Evolutionary conservation across 768 basidiomycete species (phyloP).

Genomic region (Russula sp.): DNA sequence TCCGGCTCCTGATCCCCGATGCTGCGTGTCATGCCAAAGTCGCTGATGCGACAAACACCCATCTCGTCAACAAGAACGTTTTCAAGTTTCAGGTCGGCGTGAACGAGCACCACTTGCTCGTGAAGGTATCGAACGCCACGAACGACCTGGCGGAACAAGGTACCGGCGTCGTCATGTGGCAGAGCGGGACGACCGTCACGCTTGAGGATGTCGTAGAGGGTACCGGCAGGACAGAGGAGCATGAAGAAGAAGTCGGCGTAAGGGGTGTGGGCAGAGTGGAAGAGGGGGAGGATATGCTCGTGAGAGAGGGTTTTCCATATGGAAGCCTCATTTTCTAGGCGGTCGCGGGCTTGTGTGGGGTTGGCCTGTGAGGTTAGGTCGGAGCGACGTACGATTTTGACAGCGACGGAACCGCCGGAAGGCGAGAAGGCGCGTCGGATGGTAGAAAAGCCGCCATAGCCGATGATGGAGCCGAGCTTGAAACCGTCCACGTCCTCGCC

Average conservation of each 20-base stretch:
- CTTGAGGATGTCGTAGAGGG: constrained; percentile 75
- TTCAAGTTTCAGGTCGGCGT: constrained; percentile 95
- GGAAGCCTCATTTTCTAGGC: constrained; percentile 60
- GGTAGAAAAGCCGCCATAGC: constrained; percentile 74
- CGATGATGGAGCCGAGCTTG: constrained; percentile 67
- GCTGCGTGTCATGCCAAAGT: constrained; percentile 74
- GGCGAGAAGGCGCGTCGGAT: constrained; percentile 63
- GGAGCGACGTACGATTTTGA: constrained; percentile 70
- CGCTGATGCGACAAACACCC: constrained; percentile 77
- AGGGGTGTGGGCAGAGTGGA: constrained; percentile 49
- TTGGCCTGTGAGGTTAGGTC: constrained; percentile 48
- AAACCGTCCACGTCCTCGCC: constrained; percentile 66
- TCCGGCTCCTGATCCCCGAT: constrained; percentile 36
- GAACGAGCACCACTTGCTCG: constrained; percentile 66
- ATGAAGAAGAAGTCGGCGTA: constrained; percentile 78
- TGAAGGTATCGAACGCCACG: constrained; percentile 79
- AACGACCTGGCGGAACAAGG: constrained; percentile 83
- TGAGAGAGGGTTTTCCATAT: constrained; percentile 75
- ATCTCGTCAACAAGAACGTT: constrained; percentile 90
- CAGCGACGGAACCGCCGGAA: constrained; percentile 60
- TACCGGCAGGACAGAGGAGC: constrained; percentile 76
- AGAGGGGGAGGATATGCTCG: constrained; percentile 82
- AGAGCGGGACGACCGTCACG: constrained; percentile 61
- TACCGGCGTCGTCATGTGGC: constrained; percentile 70
- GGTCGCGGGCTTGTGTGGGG: constrained; percentile 41